A percentile compares a stretch with the other conserved stretches of the same genome.
phyloP scores from a whole-genome alignment of 495 filamentous ascomycete genomes.

The Opeltia flavorubescens region DNA sequence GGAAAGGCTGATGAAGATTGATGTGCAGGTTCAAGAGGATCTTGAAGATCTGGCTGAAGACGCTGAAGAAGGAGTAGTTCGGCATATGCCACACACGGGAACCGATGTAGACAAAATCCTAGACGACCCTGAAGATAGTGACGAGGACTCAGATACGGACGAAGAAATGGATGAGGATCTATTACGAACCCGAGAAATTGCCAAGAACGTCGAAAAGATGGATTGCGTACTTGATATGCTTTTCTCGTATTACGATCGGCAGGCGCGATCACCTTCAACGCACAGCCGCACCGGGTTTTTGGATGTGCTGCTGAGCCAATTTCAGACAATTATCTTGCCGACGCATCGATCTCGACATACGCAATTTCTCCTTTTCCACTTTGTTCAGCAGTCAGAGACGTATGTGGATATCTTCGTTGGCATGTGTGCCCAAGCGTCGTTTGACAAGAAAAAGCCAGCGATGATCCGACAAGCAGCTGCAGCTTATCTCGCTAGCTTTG shows the following conservation, averaged over 20 bases:
- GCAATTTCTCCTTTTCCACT: constrained; percentile 89
- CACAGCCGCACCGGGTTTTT: constrained; percentile 39
- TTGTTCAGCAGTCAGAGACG: constrained; percentile 58
- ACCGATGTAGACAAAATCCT: constrained; percentile 21
- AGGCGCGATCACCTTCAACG: constrained; percentile 40
- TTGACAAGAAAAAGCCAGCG: constrained; percentile 45
- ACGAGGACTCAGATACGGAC: constrained; percentile 33
- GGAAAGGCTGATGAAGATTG: constrained; percentile 75
- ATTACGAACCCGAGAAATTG: constrained; percentile 43
- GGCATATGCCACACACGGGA: constrained; percentile 10
- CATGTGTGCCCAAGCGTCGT: constrained; percentile 58
- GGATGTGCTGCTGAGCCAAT: constrained; percentile 65
- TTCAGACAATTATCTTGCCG: constrained; percentile 71
- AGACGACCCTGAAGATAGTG: constrained; percentile 20
- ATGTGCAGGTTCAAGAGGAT: constrained; percentile 87
- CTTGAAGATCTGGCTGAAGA: constrained; percentile 74
- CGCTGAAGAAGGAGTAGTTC: constrained; percentile 37
- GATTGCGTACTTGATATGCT: constrained; percentile 83
- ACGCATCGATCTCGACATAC: constrained; percentile 77
- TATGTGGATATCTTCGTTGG: constrained; percentile 70
- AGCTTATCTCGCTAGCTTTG: constrained; percentile 88
- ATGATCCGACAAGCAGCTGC: constrained; percentile 68
- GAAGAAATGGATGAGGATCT: constrained; percentile 32
- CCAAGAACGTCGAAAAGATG: constrained; percentile 75
- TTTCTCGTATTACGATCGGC: constrained; percentile 64